Evolutionary conservation across 805 yeast genomes (phyloP).

Genomic region (Candida bentonensis): DNA sequence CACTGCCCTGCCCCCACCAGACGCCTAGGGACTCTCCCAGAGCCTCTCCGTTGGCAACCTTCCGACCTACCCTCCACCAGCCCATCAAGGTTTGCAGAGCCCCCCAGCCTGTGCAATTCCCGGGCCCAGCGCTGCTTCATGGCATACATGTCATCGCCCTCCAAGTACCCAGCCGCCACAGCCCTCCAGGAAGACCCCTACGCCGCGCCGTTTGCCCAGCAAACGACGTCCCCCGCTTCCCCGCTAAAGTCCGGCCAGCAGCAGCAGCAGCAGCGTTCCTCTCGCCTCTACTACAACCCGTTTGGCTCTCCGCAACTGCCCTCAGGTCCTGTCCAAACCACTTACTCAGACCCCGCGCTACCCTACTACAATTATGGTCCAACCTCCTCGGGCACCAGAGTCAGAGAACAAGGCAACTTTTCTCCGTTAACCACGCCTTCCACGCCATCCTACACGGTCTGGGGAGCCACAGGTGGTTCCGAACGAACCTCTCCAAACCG

Average conservation of each 20-base stretch:
- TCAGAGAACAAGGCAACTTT: background rate
- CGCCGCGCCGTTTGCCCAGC: constrained; percentile 1
- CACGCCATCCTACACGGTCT: background rate
- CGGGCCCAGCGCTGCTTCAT: background rate
- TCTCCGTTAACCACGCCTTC: background rate
- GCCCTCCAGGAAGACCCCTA: constrained; percentile 2
- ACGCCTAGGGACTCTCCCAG: too few species aligned
- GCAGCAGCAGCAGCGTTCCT: constrained; percentile 4
- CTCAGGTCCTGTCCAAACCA: background rate
- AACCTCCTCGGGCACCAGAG: background rate
- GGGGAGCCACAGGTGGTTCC: background rate
- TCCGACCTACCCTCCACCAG: too few species aligned
- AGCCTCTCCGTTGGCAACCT: too few species aligned
- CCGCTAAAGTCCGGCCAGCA: constrained; percentile 5
- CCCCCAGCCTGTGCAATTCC: background rate
- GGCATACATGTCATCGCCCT: constrained; percentile 2
- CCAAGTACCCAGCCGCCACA: background rate
- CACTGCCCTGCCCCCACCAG: background rate
- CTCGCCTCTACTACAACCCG: background rate
- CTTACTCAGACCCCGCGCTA: background rate
- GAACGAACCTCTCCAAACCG: background rate
- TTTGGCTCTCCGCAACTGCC: constrained; percentile 1
- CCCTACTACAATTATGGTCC: background rate
- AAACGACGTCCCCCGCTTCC: constrained; percentile 1
- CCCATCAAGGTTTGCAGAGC: background rate